These are phyloP conservation scores for Senna tora DNA, from an alignment of 306 rosid species.

Conservation along the genomic window DNA sequence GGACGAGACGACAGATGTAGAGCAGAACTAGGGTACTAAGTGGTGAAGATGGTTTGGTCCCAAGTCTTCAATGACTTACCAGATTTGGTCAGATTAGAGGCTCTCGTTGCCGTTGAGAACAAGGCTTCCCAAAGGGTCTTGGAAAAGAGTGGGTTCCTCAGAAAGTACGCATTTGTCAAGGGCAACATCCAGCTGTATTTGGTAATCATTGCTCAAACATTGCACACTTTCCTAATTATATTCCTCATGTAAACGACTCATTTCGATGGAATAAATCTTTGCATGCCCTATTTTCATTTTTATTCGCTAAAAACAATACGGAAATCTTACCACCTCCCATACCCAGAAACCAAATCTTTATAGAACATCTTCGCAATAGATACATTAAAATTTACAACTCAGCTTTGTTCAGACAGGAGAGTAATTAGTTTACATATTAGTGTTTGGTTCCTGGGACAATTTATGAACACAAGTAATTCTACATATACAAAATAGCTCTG, in stretches of 20 bases:
- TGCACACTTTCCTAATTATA: too few species aligned
- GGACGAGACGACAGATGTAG: conserved; percentile 51
- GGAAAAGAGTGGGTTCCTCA: conserved; percentile 67
- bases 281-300: not conserved
- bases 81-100: conserved; percentile 57
- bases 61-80: conserved; percentile 54
- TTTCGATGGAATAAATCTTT: not conserved
- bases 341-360: not conserved
- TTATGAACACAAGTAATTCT: conserved; percentile 30
- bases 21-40: conserved; percentile 64
- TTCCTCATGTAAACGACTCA: not conserved
- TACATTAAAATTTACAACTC: conserved; percentile 12
- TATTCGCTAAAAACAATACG: not conserved
- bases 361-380: not conserved
- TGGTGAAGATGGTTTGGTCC: conserved; percentile 45
- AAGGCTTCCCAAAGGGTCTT: conserved; percentile 67
- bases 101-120: conserved; percentile 43
- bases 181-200: conserved; percentile 34
- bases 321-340: not conserved
- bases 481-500: conserved; percentile 57
- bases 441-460: conserved; percentile 41
- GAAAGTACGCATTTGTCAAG: conserved; percentile 49
- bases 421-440: conserved; percentile 37
- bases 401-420: conserved; percentile 13
- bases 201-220: too few species aligned